These are phyloP conservation scores for Aspergillus felis DNA, from an alignment of 2,329 filamentous ascomycete species.

Conservation along the genomic window DNA sequence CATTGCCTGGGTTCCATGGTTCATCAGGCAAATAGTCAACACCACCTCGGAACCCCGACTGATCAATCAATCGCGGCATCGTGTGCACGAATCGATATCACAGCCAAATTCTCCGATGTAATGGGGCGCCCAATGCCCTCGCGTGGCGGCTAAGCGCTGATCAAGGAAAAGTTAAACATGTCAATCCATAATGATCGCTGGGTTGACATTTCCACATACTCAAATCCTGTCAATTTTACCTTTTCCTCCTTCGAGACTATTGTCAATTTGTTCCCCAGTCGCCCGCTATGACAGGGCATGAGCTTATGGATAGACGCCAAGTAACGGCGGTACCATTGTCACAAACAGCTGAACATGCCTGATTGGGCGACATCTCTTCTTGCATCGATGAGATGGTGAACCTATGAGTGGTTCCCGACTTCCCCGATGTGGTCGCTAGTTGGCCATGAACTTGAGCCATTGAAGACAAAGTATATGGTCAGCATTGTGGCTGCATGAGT, in stretches of 20 bases:
- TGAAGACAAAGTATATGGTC: not conserved
- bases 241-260: not conserved
- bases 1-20: constrained; percentile 7
- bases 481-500: not conserved
- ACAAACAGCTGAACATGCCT: not conserved
- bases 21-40: not conserved
- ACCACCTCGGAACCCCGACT: constrained; percentile 3
- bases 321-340: not conserved
- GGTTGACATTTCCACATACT: not conserved
- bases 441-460: not conserved
- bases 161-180: not conserved
- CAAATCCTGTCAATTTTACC: not conserved
- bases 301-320: not conserved
- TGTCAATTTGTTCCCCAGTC: not conserved
- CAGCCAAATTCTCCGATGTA: not conserved
- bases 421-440: not conserved
- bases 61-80: constrained; percentile 5
- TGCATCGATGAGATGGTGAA: not conserved
- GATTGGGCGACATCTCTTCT: not conserved
- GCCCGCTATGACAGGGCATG: not conserved
- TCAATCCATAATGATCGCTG: not conserved
- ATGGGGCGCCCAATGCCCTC: not conserved
- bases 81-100: not conserved
- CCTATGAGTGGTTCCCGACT: not conserved
- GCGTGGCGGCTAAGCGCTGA: not conserved